Percentiles rank a stretch among this genome's conserved stretches.
Evolutionary conservation across 805 yeast genomes (phyloP).

Genomic region (Teunomyces tritomae): DNA sequence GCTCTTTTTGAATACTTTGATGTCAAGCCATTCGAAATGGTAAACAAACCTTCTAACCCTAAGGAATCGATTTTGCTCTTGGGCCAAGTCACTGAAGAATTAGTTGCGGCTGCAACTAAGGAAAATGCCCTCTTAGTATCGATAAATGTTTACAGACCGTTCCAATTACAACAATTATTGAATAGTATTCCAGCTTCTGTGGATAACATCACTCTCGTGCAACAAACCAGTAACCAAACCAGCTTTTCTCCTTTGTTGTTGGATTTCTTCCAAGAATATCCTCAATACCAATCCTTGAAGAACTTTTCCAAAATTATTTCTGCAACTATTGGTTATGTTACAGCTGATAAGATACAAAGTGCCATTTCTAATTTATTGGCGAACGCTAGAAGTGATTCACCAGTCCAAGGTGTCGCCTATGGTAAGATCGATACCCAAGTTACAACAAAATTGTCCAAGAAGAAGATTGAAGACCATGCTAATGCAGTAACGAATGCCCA

Average conservation of each 20-base stretch:
- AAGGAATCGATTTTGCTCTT: constrained; percentile 57
- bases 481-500: constrained; percentile 48
- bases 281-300: constrained; percentile 43
- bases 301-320: constrained; percentile 50
- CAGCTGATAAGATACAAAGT: constrained; percentile 34
- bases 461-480: constrained; percentile 16
- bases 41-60: constrained; percentile 33
- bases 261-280: constrained; percentile 67
- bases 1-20: constrained; percentile 23
- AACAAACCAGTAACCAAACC: constrained; percentile 45
- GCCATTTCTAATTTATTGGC: constrained; percentile 47
- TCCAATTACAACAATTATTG: constrained; percentile 52
- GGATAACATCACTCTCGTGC: constrained; percentile 57
- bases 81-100: constrained; percentile 52
- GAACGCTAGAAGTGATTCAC: constrained; percentile 51
- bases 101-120: constrained; percentile 38
- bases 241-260: constrained; percentile 67
- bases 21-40: constrained; percentile 28
- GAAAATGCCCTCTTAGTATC: constrained; percentile 49
- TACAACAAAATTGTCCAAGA: constrained; percentile 26
- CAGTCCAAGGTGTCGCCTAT: constrained; percentile 60
- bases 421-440: constrained; percentile 44
- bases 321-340: constrained; percentile 54
- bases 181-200: constrained; percentile 52
- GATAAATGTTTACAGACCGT: constrained; percentile 72